These are phyloP conservation scores for Wickerhamiella shivajii DNA, from an alignment of 805 yeast genomes.

Conservation along the genomic window DNA sequence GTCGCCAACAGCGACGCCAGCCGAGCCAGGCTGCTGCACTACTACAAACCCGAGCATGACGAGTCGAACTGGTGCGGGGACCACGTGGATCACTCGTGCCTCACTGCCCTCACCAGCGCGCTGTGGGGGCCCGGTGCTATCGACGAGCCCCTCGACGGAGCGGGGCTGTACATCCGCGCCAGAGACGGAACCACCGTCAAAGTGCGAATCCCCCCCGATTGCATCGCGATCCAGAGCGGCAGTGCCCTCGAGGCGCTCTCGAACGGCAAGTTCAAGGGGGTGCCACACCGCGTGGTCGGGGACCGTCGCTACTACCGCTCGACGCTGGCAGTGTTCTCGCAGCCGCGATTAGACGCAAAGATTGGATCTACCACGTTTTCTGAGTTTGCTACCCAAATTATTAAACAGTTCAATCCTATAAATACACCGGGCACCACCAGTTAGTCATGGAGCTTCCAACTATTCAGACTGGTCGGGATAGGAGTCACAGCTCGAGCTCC, in stretches of 20 bases:
- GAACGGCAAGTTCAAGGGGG: slow-evolving; percentile 37
- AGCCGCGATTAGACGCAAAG: slow-evolving; percentile 38
- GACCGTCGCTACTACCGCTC: slow-evolving; percentile 30
- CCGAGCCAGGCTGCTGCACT: slow-evolving; percentile 44
- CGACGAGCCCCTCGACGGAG: slow-evolving; percentile 27
- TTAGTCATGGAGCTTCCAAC: slow-evolving; percentile 8
- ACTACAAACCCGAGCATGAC: slow-evolving; percentile 27
- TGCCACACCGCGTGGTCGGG: slow-evolving; percentile 36
- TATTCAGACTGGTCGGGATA: neutral
- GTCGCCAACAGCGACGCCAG: slow-evolving; percentile 38
- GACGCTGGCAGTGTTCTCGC: slow-evolving; percentile 48
- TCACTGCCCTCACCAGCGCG: slow-evolving; percentile 46
- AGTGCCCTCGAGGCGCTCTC: slow-evolving; percentile 40
- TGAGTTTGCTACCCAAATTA: slow-evolving; percentile 31
- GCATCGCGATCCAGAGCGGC: slow-evolving; percentile 50
- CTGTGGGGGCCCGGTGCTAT: slow-evolving; percentile 26
- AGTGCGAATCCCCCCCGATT: slow-evolving; percentile 39
- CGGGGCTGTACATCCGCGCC: slow-evolving; percentile 39
- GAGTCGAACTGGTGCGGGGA: slow-evolving; percentile 43
- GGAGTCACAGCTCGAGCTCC: no score
- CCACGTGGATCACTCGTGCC: slow-evolving; percentile 44
- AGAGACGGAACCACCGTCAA: slow-evolving; percentile 32
- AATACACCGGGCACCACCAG: neutral
- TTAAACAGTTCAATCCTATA: slow-evolving; percentile 15
- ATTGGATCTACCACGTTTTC: slow-evolving; percentile 38